phyloP scores from a whole-genome alignment of 2,329 filamentous ascomycete genomes.

The Aspergillus sp. region DNA sequence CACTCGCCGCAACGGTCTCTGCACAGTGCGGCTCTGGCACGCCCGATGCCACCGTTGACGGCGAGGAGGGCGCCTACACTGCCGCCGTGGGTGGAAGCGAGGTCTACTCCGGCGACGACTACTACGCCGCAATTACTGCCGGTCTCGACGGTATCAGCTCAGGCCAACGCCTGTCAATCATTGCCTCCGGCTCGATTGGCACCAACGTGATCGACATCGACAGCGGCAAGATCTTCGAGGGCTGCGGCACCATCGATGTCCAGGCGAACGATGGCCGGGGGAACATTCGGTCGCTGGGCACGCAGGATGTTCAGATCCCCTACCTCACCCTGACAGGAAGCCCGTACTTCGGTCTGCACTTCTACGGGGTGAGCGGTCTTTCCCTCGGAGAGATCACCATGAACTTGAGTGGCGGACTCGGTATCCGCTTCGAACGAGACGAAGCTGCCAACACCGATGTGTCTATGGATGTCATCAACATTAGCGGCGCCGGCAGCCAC shows the following conservation, averaged over 20 bases:
- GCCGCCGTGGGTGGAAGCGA: slow-evolving; percentile 7
- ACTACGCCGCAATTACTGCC: slow-evolving; percentile 6
- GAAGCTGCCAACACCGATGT: slow-evolving; percentile 13
- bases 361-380: slow-evolving; percentile 11
- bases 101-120: slow-evolving; percentile 10
- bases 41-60: slow-evolving; percentile 12
- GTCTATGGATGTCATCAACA: slow-evolving; percentile 10
- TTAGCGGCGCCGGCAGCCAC: slow-evolving; percentile 12
- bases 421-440: slow-evolving; percentile 14
- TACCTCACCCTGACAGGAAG: slow-evolving; percentile 10
- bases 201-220: slow-evolving; percentile 4
- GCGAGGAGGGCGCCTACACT: slow-evolving; percentile 3
- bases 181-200: slow-evolving; percentile 12
- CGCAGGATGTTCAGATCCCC: slow-evolving; percentile 5
- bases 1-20: slow-evolving; percentile 3
- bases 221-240: slow-evolving; percentile 13
- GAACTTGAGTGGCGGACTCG: slow-evolving; percentile 13
- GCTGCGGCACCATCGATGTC: slow-evolving; percentile 13
- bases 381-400: slow-evolving; percentile 8
- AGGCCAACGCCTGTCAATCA: slow-evolving; percentile 12
- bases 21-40: slow-evolving; percentile 14
- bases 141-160: slow-evolving; percentile 6
- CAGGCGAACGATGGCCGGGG: slow-evolving; percentile 5
- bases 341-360: slow-evolving; percentile 13
- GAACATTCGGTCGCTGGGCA: slow-evolving; percentile 11